A percentile compares a stretch with the other conserved stretches of the same genome.
Conservation (phyloP, 805 yeast genomes). For the Ogataea allantospora region DNA sequence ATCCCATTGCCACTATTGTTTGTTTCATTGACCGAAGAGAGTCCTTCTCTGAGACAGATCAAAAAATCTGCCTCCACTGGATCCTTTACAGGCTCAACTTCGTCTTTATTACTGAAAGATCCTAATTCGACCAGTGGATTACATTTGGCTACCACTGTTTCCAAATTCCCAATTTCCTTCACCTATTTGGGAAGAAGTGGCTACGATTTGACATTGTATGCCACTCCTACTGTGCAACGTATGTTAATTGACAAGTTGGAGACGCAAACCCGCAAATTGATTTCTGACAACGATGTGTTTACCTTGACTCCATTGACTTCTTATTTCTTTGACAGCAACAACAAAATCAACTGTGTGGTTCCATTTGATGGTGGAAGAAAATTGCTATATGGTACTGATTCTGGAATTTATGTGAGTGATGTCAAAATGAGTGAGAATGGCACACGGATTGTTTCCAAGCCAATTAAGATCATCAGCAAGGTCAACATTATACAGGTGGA, state of each 20-base stretch:
- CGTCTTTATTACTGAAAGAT: conserved; percentile 28
- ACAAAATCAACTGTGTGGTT: conserved; percentile 85
- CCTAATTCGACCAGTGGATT: conserved; percentile 17
- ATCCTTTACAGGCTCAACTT: conserved; percentile 29
- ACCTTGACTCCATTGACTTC: conserved; percentile 74
- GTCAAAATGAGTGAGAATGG: conserved; percentile 52
- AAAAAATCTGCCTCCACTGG: conserved; percentile 40
- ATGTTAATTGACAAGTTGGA: conserved; percentile 78
- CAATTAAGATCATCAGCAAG: conserved; percentile 71
- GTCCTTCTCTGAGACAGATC: conserved; percentile 55
- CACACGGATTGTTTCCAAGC: conserved; percentile 58
- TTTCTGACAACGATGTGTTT: conserved; percentile 74
- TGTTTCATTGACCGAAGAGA: conserved; percentile 74
- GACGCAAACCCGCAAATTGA: conserved; percentile 72
- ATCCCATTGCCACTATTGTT: conserved; percentile 76
- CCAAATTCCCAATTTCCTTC: conserved; percentile 49
- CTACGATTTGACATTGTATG: conserved; percentile 52
- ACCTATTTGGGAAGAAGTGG: conserved; percentile 54
- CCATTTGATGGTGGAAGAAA: conserved; percentile 95
- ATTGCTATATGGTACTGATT: conserved; percentile 84
- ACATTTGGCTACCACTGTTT: conserved; percentile 24
- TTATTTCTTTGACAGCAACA: conserved; percentile 67
- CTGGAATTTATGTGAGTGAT: conserved; percentile 84
- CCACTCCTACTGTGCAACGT: conserved; percentile 65
- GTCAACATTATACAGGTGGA: conserved; percentile 84